Base-by-base conservation (phyloP, 2,329 filamentous ascomycete species). In the Fusarium tuaranense region DNA sequence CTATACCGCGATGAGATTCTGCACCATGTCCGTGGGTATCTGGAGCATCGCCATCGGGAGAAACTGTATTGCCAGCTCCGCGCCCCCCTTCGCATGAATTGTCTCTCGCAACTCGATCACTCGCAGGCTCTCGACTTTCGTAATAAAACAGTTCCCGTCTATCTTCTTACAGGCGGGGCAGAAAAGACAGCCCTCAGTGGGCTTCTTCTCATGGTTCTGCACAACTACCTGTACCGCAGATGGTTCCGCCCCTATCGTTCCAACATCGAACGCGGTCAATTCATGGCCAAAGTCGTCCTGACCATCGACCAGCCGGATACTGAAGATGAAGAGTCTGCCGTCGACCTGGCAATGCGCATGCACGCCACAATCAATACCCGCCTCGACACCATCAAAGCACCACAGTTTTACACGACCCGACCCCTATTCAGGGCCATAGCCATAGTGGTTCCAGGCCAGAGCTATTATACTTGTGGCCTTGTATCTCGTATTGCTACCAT, bases 171-270 rank as follows among this genome's bases (percentile, higher is more conserved):
- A 6, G 63, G 63, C n/a, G 10, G 36, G 6, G 27, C 18, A 57
- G 51, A 18, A 22, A 57, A 58, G 25, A 58, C 38, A 46, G 63
- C n/a, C 10, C 27, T 58, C 10, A 25, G 10, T 22, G 14, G 14
- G 48, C 16, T 59, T 25, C 16, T 60, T 30, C 13, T 22, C 32
- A 30, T 46, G 38, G 27, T 63, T 22, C 14, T 70, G 7, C 59
- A 61, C 6, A 70, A 60, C 12, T 64, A 60, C 25, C 32, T 64
- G 13, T 68, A 68, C 27, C 51, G 59, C 6, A 51, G 5, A 25
- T 70, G 65, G 64, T 68, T 70, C 48, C 59, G 41, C 18, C 48
- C 34, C 9, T 70, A 64, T n/a, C 39, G 59, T n/a, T 36, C 58
- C 10, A 25, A 70, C 12, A 70, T 70, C 16, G 34, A 44, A 27